phyloP scores from a whole-genome alignment of 805 yeast species.

The Candida succiphila region DNA sequence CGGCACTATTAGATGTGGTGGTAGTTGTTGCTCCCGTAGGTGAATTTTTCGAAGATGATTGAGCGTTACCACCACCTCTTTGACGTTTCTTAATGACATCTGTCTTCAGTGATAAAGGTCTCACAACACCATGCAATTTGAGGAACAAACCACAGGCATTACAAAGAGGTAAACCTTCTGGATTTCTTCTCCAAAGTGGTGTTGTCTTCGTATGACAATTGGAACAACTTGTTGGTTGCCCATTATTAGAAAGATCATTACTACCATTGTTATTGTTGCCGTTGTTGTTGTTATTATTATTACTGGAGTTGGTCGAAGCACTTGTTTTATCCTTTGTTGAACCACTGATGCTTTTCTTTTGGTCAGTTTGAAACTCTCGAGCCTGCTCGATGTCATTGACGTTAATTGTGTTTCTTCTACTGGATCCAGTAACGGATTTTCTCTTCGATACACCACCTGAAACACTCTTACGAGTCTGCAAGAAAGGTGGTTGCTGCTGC shows the following conservation, averaged over 20 bases:
- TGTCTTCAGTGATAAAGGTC: constrained; percentile 85
- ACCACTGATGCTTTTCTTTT: neutral
- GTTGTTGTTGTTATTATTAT: neutral
- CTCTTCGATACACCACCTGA: constrained; percentile 1
- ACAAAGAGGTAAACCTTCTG: constrained; percentile 87
- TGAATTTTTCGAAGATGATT: constrained; percentile 2
- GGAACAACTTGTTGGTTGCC: constrained; percentile 37
- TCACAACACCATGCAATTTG: constrained; percentile 88
- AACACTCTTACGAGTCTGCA: too few relatives aligned
- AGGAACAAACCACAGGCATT: constrained; percentile 94
- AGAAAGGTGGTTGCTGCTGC: too few relatives aligned
- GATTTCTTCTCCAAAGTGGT: constrained; percentile 91
- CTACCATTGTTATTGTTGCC: neutral
- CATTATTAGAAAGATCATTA: neutral
- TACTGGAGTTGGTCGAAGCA: neutral
- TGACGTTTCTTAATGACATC: constrained; percentile 91
- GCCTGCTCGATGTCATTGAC: too few relatives aligned
- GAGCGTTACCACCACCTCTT: constrained; percentile 43
- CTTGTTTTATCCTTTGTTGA: neutral
- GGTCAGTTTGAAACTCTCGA: too few relatives aligned
- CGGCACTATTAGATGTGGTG: neutral
- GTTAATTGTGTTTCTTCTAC: too few relatives aligned
- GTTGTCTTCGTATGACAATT: constrained; percentile 91
- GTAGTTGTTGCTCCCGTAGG: neutral
- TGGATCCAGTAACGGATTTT: neutral